Evolutionary conservation across 2,329 filamentous ascomycete genomes (phyloP), one percentile per base, ranked within the genome.

Genomic region (Aspergillus pseudoglaucus): DNA sequence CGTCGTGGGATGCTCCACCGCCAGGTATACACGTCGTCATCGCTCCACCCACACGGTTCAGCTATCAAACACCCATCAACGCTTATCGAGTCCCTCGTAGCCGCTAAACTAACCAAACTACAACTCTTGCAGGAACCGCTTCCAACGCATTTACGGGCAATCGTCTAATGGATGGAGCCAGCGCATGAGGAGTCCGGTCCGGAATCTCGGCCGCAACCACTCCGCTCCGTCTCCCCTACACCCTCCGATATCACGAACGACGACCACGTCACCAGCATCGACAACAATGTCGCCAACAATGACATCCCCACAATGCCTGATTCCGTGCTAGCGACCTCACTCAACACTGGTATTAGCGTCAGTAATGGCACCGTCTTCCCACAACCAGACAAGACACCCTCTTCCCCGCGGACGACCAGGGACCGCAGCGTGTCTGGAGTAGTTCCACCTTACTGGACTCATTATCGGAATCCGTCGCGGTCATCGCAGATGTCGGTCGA

Each of bases 401-500:
- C 55, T 18, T 18, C 37, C 12, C 37, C 37, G 18, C 10, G 17
- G 37, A 18, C 47, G 43, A 43, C 52, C 35, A 57, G 57, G 42
- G 55, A 59, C 37, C 58, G 58, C 18, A 56, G 61, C 6, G 47
- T 58, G 18, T 68, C 67, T 32, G 59, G 59, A 23, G 59, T 68
- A 51, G 58, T 68, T 30, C 72, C 73, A 17, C 72, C 71, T 8
- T 75, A 74, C 52, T 75, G 73, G 73, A 63, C 64, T 20, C 72
- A 74, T 46, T 63, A 67, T 45, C 67, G 71, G 42, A 63, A 66
- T 45, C 50, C 61, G 15, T 74, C 72, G 17, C 68, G 68, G 23
- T 59, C 65, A 14, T 74, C 71, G 6, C 63, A 71, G 32, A 58
- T 54, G 6, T 72, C 70, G 1, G 45, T 67, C 9, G 63, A 62